phyloP scores from a whole-genome alignment of 2,329 filamentous ascomycete genomes.

The Apiospora sp. region DNA sequence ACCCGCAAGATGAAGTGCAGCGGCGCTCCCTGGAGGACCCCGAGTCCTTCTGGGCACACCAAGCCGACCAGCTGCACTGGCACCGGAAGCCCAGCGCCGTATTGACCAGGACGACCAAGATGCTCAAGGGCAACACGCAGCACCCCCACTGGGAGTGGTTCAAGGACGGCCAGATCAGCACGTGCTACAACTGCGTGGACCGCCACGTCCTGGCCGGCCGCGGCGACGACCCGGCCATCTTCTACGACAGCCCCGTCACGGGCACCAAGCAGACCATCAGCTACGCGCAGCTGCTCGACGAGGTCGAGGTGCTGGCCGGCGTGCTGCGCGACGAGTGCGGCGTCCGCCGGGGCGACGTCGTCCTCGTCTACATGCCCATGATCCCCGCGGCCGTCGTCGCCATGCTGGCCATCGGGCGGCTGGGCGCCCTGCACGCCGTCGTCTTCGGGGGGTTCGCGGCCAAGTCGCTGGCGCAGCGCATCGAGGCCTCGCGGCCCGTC shows the following conservation, averaged over 20 bases:
- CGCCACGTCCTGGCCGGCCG: constrained; percentile 84
- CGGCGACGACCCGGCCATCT: constrained; percentile 77
- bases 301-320: constrained; percentile 84
- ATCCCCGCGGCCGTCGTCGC: constrained; percentile 88
- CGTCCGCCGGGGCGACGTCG: constrained; percentile 83
- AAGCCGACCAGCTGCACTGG: constrained; percentile 82
- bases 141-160: constrained; percentile 92
- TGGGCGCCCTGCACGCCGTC: constrained; percentile 89
- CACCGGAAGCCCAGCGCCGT: constrained; percentile 74
- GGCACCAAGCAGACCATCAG: constrained; percentile 74
- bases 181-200: constrained; percentile 91
- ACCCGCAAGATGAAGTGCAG: constrained; percentile 61
- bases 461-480: constrained; percentile 82
- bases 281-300: constrained; percentile 77
- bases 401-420: constrained; percentile 79
- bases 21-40: constrained; percentile 71
- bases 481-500: constrained; percentile 80
- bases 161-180: constrained; percentile 85
- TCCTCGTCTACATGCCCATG: constrained; percentile 98
- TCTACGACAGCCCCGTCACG: constrained; percentile 89
- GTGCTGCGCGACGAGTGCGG: constrained; percentile 79
- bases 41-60: constrained; percentile 76
- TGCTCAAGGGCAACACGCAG: constrained; percentile 69
- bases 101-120: constrained; percentile 68
- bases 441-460: constrained; percentile 94